Base-by-base conservation (phyloP, 257 asterid genomes). In the Lantana camara region DNA sequence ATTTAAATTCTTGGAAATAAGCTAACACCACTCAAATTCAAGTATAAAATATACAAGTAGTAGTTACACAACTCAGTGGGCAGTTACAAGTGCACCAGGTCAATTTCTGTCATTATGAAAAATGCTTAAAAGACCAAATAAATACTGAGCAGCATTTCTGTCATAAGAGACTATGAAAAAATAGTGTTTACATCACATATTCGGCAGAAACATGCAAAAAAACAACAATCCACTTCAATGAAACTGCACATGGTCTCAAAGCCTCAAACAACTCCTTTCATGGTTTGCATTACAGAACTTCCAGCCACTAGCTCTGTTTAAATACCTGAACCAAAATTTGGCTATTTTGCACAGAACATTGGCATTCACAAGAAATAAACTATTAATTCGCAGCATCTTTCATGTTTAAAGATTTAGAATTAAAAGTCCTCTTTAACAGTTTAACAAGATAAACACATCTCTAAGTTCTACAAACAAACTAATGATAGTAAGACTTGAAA, bases 121-220 rank as follows among this genome's bases (percentile, higher is more conserved):
- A n/a, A n/a, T n/a, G n/a, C n/a, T 4, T 3, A 5, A 2, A 35
- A 35, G 9, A 35, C 40, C 40, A 35, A 3, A 35, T 9, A 35
- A 35, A 5, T 4, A 4, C 6, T 12, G 4, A 1, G 2, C 48
- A 20, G 22, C 30, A 54, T 63, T 24, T 41, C n/a, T 60, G 53
- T 44, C 63, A 52, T 71, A 69, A 41, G 60, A 38, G 51, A 30
- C 63, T 48, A 35, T 15, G n/a, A 53, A 46, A 42, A 17, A 53
- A 42, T 27, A 53, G 46, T 12, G 24, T 57, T 42, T 5, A 10
- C 60, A 42, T 42, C 41, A 38, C 63, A 54, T 14, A 23, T 21
- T 56, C 37, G 21, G 48, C 22, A 49, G 58, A 16, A 20, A 23
- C n/a, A 59, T 11, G 51, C 42, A 23, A 49, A 41, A 30, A 49